Percentiles rank a stretch among this genome's conserved stretches.
Evolutionary conservation across 2,329 filamentous ascomycete genomes (phyloP).

Genomic region (Colletotrichum limetticola): DNA sequence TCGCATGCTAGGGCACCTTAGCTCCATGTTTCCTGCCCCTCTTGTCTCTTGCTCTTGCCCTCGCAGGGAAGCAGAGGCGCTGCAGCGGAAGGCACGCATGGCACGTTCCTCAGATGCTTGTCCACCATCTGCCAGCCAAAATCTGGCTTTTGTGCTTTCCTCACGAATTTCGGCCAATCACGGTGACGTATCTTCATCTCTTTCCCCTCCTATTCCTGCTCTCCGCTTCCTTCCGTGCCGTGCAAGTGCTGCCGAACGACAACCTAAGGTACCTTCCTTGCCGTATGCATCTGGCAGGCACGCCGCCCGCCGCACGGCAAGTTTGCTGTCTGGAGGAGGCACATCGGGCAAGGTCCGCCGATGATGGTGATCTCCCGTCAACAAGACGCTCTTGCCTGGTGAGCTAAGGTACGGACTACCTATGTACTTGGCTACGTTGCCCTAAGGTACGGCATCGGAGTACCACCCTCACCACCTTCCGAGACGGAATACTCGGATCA

Average conservation of each 20-base stretch:
- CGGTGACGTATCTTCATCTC: neutral
- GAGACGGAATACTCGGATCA: slow-evolving; percentile 16
- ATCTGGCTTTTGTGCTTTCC: neutral
- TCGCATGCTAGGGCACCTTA: slow-evolving; percentile 2
- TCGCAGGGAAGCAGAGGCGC: slow-evolving; percentile 9
- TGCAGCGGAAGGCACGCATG: slow-evolving; percentile 25
- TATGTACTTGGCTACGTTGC: too few relatives aligned
- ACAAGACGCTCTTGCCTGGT: neutral
- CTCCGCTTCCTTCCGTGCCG: slow-evolving; percentile 9
- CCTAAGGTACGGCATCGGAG: neutral
- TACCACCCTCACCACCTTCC: slow-evolving; percentile 8
- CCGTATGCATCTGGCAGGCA: neutral
- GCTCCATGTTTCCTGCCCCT: slow-evolving; percentile 1
- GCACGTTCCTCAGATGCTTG: slow-evolving; percentile 28
- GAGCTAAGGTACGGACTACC: too few relatives aligned
- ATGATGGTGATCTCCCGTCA: slow-evolving; percentile 29
- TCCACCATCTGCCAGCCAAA: neutral
- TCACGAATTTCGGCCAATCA: slow-evolving; percentile 9
- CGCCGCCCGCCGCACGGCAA: neutral
- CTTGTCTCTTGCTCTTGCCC: neutral
- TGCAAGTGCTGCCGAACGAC: slow-evolving; percentile 8
- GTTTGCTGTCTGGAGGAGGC: slow-evolving; percentile 2
- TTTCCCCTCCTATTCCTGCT: neutral
- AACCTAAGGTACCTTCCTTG: too few relatives aligned
- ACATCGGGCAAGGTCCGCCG: slow-evolving; percentile 30